These are phyloP conservation scores for Leptosphaerulina australis DNA, from an alignment of 2,329 filamentous ascomycete genomes.

Conservation along the genomic window DNA sequence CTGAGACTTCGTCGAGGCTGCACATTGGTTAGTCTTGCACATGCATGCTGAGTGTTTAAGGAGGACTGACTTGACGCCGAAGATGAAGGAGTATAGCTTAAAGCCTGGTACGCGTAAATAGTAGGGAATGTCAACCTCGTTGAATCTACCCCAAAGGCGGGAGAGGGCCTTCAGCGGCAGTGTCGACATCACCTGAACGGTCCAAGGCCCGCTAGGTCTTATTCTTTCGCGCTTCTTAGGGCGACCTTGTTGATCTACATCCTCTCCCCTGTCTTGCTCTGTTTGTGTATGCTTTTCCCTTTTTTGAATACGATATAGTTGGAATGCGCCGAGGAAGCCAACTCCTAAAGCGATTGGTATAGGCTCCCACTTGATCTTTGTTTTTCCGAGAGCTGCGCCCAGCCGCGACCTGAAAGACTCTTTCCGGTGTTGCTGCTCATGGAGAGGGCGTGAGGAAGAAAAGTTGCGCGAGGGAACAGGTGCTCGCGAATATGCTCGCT, in stretches of 20 bases:
- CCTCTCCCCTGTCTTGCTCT: conserved; percentile 53
- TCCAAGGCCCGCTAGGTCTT: conserved; percentile 85
- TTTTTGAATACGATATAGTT: conserved; percentile 77
- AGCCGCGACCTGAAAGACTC: conserved; percentile 64
- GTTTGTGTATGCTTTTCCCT: conserved; percentile 54
- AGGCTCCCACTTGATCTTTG: conserved; percentile 83
- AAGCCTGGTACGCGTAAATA: conserved; percentile 88
- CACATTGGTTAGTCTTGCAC: conserved; percentile 41
- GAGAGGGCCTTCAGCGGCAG: conserved; percentile 90
- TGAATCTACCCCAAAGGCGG: conserved; percentile 87
- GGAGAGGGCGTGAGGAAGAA: conserved; percentile 48
- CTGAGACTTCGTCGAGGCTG: conserved; percentile 82
- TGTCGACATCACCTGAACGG: conserved; percentile 92
- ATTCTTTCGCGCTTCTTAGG: conserved; percentile 66
- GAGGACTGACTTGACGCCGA: conserved; percentile 73
- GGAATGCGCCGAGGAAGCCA: conserved; percentile 79
- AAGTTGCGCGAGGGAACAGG: conserved; percentile 40
- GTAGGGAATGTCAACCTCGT: conserved; percentile 86
- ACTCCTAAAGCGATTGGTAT: conserved; percentile 88
- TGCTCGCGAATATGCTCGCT: conserved; percentile 22
- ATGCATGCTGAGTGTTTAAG: conserved; percentile 31
- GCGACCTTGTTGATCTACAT: conserved; percentile 50
- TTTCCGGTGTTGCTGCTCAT: conserved; percentile 52
- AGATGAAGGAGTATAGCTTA: conserved; percentile 86
- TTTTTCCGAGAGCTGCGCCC: conserved; percentile 64